Evolutionary conservation across 495 filamentous ascomycete genomes (phyloP).

Genomic region (Articulospora tetracladia): DNA sequence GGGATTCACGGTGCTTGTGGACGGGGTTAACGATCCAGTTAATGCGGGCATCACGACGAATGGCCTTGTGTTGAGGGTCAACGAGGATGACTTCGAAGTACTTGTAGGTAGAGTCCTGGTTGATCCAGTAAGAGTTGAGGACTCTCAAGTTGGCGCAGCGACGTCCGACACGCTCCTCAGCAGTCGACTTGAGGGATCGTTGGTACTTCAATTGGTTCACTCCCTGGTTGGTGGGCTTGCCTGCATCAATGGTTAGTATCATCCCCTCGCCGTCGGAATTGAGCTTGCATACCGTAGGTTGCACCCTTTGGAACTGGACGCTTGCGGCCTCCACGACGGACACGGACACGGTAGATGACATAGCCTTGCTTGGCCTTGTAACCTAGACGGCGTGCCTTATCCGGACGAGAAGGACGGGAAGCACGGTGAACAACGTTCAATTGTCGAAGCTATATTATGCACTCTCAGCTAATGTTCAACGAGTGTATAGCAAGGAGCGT

Average conservation of each 20-base stretch:
- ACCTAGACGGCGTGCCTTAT: constrained; percentile 98
- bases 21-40: constrained; percentile 99
- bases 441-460: constrained; percentile 99
- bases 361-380: constrained; percentile 99
- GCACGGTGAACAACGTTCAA: constrained; percentile 98
- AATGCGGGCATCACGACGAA: constrained; percentile 97
- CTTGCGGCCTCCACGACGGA: constrained; percentile 97
- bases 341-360: constrained; percentile 98
- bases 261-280: not conserved
- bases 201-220: constrained; percentile 99
- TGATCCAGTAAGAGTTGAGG: constrained; percentile 99
- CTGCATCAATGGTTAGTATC: constrained; percentile 34
- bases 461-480: constrained; percentile 99
- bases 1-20: constrained; percentile 99
- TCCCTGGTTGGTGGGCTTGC: constrained; percentile 99
- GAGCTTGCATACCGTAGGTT: constrained; percentile 75
- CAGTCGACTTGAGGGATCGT: constrained; percentile 92
- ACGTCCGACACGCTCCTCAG: constrained; percentile 99
- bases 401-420: constrained; percentile 94
- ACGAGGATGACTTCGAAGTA: constrained; percentile 99
- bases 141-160: constrained; percentile 98
- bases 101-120: constrained; percentile 99
- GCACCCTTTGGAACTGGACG: constrained; percentile 93
- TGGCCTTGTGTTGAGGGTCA: constrained; percentile 99
- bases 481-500: constrained; percentile 83